A percentile compares a stretch with the other conserved stretches of the same genome.
phyloP scores from a whole-genome alignment of 805 yeast genomes.

The Lachancea dasiensis region DNA sequence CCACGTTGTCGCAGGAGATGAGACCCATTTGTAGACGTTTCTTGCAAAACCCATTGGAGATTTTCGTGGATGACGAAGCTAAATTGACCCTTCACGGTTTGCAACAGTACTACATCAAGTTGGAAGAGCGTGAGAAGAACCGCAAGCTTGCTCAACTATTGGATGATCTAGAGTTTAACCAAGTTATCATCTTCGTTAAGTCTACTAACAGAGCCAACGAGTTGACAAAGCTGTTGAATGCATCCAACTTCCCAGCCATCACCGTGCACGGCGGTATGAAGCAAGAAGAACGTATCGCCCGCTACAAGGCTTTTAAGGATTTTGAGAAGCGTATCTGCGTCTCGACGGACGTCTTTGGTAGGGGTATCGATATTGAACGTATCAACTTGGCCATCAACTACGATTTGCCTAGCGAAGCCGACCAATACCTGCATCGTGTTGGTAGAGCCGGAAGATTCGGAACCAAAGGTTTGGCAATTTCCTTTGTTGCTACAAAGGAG shows the following conservation, averaged over 20 bases:
- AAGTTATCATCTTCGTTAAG: slow-evolving; percentile 93
- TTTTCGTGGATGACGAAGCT: slow-evolving; percentile 95
- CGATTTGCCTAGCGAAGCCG: slow-evolving; percentile 94
- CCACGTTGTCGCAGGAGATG: slow-evolving; percentile 88
- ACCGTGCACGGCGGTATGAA: slow-evolving; percentile 94
- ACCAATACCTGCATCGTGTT: slow-evolving; percentile 97
- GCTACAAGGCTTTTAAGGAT: slow-evolving; percentile 94
- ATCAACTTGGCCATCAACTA: slow-evolving; percentile 96
- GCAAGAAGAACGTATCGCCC: slow-evolving; percentile 96
- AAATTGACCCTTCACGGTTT: slow-evolving; percentile 96
- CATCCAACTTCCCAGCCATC: slow-evolving; percentile 93
- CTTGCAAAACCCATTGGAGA: slow-evolving; percentile 96
- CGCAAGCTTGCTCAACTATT: slow-evolving; percentile 84
- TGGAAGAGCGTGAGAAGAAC: slow-evolving; percentile 89
- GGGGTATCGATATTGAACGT: slow-evolving; percentile 99
- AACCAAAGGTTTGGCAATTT: slow-evolving; percentile 95
- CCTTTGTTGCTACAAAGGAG: slow-evolving; percentile 77
- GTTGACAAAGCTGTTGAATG: slow-evolving; percentile 80
- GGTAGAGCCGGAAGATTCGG: slow-evolving; percentile 99
- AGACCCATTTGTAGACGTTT: slow-evolving; percentile 96
- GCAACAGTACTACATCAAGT: slow-evolving; percentile 91
- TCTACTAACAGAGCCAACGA: slow-evolving; percentile 89
- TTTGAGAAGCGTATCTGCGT: slow-evolving; percentile 98
- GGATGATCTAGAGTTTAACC: slow-evolving; percentile 94
- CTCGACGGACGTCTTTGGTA: slow-evolving; percentile 96